A percentile compares a stretch with the other conserved stretches of the same genome.
phyloP scores from a whole-genome alignment of 2,329 filamentous ascomycete species.

The Fusarium dimerum region DNA sequence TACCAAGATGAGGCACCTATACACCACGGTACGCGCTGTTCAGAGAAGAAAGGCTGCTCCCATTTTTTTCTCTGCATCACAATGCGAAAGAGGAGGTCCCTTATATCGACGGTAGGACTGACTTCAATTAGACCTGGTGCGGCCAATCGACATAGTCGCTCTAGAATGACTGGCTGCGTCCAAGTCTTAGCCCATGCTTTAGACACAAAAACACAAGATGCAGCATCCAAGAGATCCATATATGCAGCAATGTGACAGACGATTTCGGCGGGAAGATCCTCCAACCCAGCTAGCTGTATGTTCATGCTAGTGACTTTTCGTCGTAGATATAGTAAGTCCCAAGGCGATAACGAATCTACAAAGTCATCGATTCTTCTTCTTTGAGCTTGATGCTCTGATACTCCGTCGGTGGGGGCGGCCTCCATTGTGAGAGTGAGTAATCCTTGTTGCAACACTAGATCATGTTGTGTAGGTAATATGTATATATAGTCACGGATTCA shows the following conservation, averaged over 20 bases:
- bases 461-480: too few relatives aligned
- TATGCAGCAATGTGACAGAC: constrained; percentile 23
- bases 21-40: too few relatives aligned
- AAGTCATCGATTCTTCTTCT: constrained; percentile 26
- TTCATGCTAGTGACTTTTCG: too few relatives aligned
- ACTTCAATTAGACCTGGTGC: constrained; percentile 31
- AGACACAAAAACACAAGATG: constrained; percentile 28
- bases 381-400: not conserved
- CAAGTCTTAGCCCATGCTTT: constrained; percentile 28
- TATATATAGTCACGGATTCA: too few relatives aligned
- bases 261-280: constrained; percentile 31
- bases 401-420: too few relatives aligned
- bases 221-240: constrained; percentile 27
- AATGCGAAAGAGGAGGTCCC: constrained; percentile 14
- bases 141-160: constrained; percentile 23
- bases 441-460: too few relatives aligned
- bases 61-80: constrained; percentile 13
- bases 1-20: too few relatives aligned
- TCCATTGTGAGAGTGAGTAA: too few relatives aligned
- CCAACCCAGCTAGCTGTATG: constrained; percentile 20
- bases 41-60: constrained; percentile 5
- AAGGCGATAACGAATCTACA: constrained; percentile 26
- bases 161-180: constrained; percentile 23
- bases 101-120: constrained; percentile 1
- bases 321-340: constrained; percentile 31